Conservation (phyloP, 495 filamentous ascomycete species). For the Hyaloscypha finlandica region DNA sequence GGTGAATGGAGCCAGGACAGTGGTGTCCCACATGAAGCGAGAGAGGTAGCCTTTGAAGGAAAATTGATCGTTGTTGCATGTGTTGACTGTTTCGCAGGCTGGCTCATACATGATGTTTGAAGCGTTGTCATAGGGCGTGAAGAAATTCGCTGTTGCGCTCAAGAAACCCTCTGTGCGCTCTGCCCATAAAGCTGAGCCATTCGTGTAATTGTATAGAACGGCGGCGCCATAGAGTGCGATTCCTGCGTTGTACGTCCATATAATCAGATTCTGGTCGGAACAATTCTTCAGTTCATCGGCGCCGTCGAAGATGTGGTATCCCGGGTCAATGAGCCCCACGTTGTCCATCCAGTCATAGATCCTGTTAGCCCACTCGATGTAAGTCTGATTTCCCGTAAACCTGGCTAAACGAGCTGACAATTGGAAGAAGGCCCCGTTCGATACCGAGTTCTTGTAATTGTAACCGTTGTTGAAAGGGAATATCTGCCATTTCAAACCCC, state of each 20-base stretch:
- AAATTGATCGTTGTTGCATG: slow-evolving; percentile 74
- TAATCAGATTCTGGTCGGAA: slow-evolving; percentile 55
- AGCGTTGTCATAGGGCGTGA: slow-evolving; percentile 57
- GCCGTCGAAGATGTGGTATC: slow-evolving; percentile 73
- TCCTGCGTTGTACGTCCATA: slow-evolving; percentile 81
- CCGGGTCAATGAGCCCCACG: slow-evolving; percentile 66
- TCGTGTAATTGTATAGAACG: slow-evolving; percentile 62
- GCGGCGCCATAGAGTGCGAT: slow-evolving; percentile 71
- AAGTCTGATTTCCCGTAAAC: slow-evolving; percentile 79
- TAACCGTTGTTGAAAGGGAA: slow-evolving; percentile 78
- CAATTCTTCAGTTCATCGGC: slow-evolving; percentile 63
- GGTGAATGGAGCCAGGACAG: slow-evolving; percentile 71
- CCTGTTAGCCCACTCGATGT: slow-evolving; percentile 73
- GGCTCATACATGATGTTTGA: slow-evolving; percentile 67
- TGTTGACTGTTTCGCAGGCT: slow-evolving; percentile 64
- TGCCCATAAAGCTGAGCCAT: slow-evolving; percentile 36
- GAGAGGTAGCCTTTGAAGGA: slow-evolving; percentile 87
- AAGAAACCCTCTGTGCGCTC: slow-evolving; percentile 28
- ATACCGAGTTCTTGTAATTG: slow-evolving; percentile 76
- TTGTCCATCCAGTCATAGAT: slow-evolving; percentile 69
- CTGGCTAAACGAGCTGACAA: slow-evolving; percentile 74
- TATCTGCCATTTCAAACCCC: slow-evolving; percentile 86
- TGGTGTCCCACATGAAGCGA: slow-evolving; percentile 73
- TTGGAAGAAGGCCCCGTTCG: slow-evolving; percentile 84
- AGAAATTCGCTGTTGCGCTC: slow-evolving; percentile 38